A percentile compares a stretch with the other conserved stretches of the same genome.
Evolutionary conservation across 805 yeast species (phyloP).

Genomic region (Wickerhamiella nectarea): DNA sequence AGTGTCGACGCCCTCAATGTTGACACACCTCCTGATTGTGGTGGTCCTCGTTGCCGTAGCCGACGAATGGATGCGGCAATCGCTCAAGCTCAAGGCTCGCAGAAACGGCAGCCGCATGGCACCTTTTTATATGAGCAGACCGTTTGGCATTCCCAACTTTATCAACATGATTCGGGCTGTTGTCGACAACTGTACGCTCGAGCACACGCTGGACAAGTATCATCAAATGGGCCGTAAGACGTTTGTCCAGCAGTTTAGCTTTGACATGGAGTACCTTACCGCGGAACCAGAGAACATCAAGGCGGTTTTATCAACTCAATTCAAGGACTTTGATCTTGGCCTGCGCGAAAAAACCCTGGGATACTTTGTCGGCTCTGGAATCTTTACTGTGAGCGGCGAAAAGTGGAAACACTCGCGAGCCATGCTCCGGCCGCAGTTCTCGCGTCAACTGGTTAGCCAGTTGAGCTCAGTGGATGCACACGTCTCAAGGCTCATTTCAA

Average conservation of each 20-base stretch:
- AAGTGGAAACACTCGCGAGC: constrained; percentile 29
- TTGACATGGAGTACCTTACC: constrained; percentile 14
- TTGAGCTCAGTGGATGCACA: constrained; percentile 22
- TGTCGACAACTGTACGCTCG: not conserved
- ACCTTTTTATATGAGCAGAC: not conserved
- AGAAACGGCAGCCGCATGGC: not conserved
- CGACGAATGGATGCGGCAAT: constrained; percentile 3
- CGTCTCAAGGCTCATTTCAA: constrained; percentile 16
- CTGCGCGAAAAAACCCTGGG: constrained; percentile 19
- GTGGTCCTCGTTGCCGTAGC: not conserved
- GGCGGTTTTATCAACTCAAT: constrained; percentile 22
- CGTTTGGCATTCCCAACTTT: constrained; percentile 7
- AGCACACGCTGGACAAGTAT: not conserved
- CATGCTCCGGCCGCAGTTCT: constrained; percentile 28
- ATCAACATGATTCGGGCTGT: not conserved
- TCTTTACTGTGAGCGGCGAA: constrained; percentile 26
- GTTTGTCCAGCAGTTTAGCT: constrained; percentile 4
- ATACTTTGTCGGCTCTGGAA: constrained; percentile 27
- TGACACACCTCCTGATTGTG: not conserved
- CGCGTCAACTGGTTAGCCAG: constrained; percentile 24
- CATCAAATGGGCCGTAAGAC: not conserved
- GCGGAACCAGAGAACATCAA: constrained; percentile 23
- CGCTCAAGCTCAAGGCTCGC: not conserved
- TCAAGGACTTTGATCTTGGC: constrained; percentile 25
- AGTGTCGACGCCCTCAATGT: too few species aligned